Percentiles rank a stretch among this genome's conserved stretches.
Evolutionary conservation across 2,329 filamentous ascomycete genomes (phyloP).

Genomic region (Hymenoscyphus repandus): DNA sequence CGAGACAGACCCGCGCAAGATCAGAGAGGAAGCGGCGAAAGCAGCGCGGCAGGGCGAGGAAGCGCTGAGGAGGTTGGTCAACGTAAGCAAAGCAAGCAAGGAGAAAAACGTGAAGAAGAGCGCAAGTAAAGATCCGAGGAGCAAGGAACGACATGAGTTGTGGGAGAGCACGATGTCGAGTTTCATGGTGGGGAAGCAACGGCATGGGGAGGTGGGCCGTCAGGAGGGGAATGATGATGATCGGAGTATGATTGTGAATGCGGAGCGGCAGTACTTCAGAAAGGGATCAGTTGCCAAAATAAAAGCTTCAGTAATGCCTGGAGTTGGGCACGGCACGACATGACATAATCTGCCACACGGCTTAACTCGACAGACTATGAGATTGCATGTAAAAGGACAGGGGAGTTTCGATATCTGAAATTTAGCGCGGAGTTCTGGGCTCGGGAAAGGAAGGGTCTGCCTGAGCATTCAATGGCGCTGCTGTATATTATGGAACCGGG

Average conservation of each 20-base stretch:
- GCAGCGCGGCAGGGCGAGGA: conserved; percentile 59
- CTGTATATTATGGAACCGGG: neutral
- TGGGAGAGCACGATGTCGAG: conserved; percentile 59
- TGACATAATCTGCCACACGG: neutral
- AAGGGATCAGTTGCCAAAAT: conserved; percentile 32
- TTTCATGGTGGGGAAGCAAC: conserved; percentile 31
- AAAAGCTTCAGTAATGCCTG: conserved; percentile 6
- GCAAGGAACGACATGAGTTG: conserved; percentile 50
- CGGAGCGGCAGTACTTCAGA: conserved; percentile 46
- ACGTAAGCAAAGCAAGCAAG: conserved; percentile 58
- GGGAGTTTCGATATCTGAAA: neutral
- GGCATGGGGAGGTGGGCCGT: conserved; percentile 18
- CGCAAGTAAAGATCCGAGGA: conserved; percentile 43
- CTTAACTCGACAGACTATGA: neutral
- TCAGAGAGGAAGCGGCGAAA: conserved; percentile 53
- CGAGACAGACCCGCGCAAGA: conserved; percentile 50
- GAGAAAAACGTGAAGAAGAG: conserved; percentile 57
- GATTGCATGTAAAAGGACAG: neutral
- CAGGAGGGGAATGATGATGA: conserved; percentile 43
- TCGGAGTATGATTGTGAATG: conserved; percentile 60
- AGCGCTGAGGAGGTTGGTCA: conserved; percentile 52
- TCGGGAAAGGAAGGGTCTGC: neutral
- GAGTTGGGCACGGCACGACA: neutral
- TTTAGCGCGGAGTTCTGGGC: conserved; percentile 3
- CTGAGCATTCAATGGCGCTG: neutral